phyloP scores from a whole-genome alignment of 2,329 filamentous ascomycete genomes.

The Bipolaris bicolor region DNA sequence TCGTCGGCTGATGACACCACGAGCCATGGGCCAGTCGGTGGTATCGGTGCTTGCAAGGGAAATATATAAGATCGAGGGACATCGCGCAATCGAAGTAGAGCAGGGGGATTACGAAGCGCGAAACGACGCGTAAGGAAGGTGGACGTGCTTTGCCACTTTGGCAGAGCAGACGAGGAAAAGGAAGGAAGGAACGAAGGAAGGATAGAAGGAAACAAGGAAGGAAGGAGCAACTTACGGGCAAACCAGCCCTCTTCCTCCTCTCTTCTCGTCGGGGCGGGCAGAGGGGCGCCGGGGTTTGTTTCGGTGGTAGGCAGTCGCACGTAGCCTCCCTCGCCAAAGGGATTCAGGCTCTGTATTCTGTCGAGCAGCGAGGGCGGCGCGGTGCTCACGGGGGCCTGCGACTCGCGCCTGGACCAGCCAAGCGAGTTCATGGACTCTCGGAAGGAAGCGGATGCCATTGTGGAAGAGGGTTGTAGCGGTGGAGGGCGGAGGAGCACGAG shows the following conservation, averaged over 20 bases:
- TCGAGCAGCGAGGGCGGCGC: conserved; percentile 76
- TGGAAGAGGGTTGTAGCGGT: conserved; percentile 4
- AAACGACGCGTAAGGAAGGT: conserved; percentile 13
- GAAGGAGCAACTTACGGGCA: conserved; percentile 73
- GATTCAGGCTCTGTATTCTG: conserved; percentile 83
- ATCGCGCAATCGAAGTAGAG: background rate
- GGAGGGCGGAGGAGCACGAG: conserved; percentile 25
- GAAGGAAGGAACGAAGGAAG: conserved; percentile 40
- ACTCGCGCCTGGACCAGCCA: conserved; percentile 87
- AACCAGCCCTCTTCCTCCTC: conserved; percentile 97
- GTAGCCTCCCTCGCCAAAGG: conserved; percentile 85
- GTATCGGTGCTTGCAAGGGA: background rate
- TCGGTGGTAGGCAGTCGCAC: conserved; percentile 88
- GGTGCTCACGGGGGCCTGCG: conserved; percentile 77
- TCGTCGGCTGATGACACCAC: conserved; percentile 37
- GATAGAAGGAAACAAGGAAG: conserved; percentile 15
- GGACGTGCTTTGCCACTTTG: conserved; percentile 1
- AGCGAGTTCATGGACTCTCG: conserved; percentile 93
- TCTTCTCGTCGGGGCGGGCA: conserved; percentile 81
- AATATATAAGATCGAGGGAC: conserved; percentile 7
- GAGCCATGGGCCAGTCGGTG: conserved; percentile 23
- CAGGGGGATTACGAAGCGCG: conserved; percentile 18
- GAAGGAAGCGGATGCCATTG: conserved; percentile 87
- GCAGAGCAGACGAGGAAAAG: conserved; percentile 9
- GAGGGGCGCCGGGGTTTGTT: conserved; percentile 73